These are phyloP conservation scores for Bassia scoparia DNA, from an alignment of 148 eudicot genomes.

Conservation along the genomic window DNA sequence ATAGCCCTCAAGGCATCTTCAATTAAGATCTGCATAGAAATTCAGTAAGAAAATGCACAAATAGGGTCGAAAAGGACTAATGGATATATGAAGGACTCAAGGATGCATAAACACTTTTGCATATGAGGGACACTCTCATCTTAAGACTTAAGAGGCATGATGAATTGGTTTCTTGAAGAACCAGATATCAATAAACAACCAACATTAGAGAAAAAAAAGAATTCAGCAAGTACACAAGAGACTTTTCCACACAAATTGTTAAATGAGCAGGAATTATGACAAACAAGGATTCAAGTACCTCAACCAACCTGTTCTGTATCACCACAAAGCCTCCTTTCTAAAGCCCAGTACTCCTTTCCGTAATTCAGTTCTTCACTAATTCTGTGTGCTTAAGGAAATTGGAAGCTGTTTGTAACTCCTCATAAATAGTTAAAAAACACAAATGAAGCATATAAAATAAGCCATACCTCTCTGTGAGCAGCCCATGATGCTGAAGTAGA, in stretches of 20 bases:
- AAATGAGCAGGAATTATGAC: background rate
- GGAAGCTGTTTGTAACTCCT: slow-evolving; percentile 1
- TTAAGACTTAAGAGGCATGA: background rate
- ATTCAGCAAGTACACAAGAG: background rate
- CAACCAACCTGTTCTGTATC: slow-evolving; percentile 40
- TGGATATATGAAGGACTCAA: background rate
- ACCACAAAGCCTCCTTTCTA: slow-evolving; percentile 85
- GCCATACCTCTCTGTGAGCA: slow-evolving; percentile 60
- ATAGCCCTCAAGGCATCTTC: slow-evolving; percentile 80
- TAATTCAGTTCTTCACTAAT: slow-evolving; percentile 62
- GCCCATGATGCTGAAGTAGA: slow-evolving; percentile 53
- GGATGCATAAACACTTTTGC: background rate
- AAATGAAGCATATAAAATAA: slow-evolving; percentile 11
- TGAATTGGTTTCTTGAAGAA: background rate
- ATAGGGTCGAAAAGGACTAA: background rate
- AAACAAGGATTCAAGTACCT: slow-evolving; percentile 37
- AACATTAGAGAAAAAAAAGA: background rate
- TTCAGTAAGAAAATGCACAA: slow-evolving; percentile 12
- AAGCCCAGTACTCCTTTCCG: slow-evolving; percentile 87
- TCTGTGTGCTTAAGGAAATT: slow-evolving; percentile 38
- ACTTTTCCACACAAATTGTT: background rate
- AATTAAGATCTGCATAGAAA: slow-evolving; percentile 44
- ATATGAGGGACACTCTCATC: background rate
- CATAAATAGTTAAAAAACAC: background rate
- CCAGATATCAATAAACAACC: background rate